Base-by-base conservation (phyloP, 2,329 filamentous ascomycete species). In the Atkinsonella texensis region DNA sequence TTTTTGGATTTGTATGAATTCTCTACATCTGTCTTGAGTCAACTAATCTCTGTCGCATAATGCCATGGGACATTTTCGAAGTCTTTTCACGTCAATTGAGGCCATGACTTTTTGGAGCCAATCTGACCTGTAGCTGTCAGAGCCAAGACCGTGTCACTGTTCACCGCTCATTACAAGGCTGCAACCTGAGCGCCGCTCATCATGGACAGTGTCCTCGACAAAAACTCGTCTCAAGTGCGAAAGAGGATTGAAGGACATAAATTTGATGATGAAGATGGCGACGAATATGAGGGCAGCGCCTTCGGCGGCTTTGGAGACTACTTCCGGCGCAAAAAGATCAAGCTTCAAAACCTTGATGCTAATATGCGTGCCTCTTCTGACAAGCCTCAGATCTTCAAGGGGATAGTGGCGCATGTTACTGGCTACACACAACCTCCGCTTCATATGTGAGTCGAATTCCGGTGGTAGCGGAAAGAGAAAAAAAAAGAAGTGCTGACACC, bases 391-490 rank as follows among this genome's bases (percentile, higher is more conserved):
- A 89, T 98, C 49, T 98, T 98, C 74, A 88, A 85, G 58, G 89
- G 89, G 0, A 77, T 97, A 9, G 89, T 95, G 12, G 89, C 85
- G 10, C 88, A 96, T 68, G 85, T 98, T 23, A 95, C 90, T 60
- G 93, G 93, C 47, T 98, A 97, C 64, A 98, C 93, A 0, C 91
- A 97, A 60, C 93, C 93, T 1, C 89, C 90, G 1, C 73, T 96
- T 50, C 90, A 89, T 59, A 81, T 95, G 74, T 74, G 61, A 60
- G 74, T 65, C 12, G 2, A 13, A 10, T 11, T 2, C 17, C 7
- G 13, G 5, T 9, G 31, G 13, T 33, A 3, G 12, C 9, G n/a
- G 38, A 31, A 15, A 31, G 1, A 17, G 10, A 12, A 33, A 23
- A 28, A 28, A 28, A 28, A 8, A 28, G 20, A 28, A 28, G 28